Conservation (phyloP, 805 yeast species). For the Myxozyma geophila region DNA sequence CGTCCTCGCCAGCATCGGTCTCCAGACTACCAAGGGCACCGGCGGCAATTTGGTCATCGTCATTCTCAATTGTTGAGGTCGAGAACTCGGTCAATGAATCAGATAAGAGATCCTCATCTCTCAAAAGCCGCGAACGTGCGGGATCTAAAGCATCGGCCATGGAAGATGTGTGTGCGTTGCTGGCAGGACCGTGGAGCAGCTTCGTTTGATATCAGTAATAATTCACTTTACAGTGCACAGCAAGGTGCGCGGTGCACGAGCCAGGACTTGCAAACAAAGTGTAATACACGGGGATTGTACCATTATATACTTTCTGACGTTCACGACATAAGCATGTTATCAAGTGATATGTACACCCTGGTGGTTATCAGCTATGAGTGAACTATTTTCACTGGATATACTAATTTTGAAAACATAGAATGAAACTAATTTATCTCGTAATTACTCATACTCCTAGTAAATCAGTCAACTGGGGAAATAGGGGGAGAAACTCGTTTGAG, state of each 20-base stretch:
- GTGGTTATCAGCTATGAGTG: too few relatives aligned
- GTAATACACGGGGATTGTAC: too few relatives aligned
- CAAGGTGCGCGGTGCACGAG: neutral
- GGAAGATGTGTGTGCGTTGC: neutral
- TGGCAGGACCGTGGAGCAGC: neutral
- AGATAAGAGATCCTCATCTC: neutral
- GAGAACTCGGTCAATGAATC: neutral
- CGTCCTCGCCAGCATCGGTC: neutral
- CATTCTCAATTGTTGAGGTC: neutral
- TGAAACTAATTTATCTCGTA: too few relatives aligned
- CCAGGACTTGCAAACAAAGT: neutral
- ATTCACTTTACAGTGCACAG: neutral
- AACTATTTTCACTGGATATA: too few relatives aligned
- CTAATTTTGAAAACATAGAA: too few relatives aligned
- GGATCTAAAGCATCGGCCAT: constrained; percentile 1
- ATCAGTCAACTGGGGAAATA: too few relatives aligned
- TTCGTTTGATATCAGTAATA: neutral
- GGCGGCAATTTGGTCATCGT: constrained; percentile 11
- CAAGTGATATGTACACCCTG: too few relatives aligned
- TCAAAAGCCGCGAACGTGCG: neutral
- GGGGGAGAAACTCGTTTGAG: too few relatives aligned
- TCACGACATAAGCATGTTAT: too few relatives aligned
- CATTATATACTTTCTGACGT: too few relatives aligned
- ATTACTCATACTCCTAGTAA: too few relatives aligned
- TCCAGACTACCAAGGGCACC: constrained; percentile 6